Evolutionary conservation across 225 moss, liverwort and hornwort genomes (phyloP), one percentile per base, ranked within the genome.

Genomic region (Sphagnum tenellum): DNA sequence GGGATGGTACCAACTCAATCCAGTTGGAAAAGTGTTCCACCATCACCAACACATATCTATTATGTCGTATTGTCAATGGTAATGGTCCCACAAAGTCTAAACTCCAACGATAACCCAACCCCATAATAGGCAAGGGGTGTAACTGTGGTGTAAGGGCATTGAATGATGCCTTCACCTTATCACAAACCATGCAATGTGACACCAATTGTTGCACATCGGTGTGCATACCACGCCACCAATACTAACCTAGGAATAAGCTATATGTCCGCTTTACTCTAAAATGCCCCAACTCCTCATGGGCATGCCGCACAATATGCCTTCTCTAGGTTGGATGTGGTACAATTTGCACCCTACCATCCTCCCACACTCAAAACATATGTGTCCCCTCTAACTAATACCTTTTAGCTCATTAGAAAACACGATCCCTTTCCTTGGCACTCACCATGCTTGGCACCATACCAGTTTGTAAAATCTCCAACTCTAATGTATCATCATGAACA

Each of bases 201-300:
- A 62, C 44, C 4, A 46, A 62, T 44, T 45, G 62, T 48, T 62
- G 44, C 62, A 13, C 62, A 62, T 44, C 7, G 5, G 62, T 44
- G 46, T 62, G 48, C 62, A 62, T 47, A 6, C 6, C 62, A 12
- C 45, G 62, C 62, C 62, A 62, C 62, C 62, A 48, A 47, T 62
- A 62, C 12, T 62, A 0, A 46, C 2, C 48, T 48, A 44, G 48
- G 6, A 62, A 46, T 44, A 62, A 3, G 12, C 48, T 62, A 9
- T 62, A 45, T 2, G 7, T 62, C 9, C 44, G 44, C 44, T 8
- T 3, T 45, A 62, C 62, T 5, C 4, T 44, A 62, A 62, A 29
- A 29, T 29, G 29, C 29, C 29, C 29, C 1, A 29, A 29, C 1
- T 29, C 29, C 1, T 29, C 29, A 29, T 29, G 29, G 29, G 29